Evolutionary conservation across 192 early-diverging fungal genomes (phyloP), one percentile per base, ranked within the genome.

Genomic region (Geranomyces variabilis): DNA sequence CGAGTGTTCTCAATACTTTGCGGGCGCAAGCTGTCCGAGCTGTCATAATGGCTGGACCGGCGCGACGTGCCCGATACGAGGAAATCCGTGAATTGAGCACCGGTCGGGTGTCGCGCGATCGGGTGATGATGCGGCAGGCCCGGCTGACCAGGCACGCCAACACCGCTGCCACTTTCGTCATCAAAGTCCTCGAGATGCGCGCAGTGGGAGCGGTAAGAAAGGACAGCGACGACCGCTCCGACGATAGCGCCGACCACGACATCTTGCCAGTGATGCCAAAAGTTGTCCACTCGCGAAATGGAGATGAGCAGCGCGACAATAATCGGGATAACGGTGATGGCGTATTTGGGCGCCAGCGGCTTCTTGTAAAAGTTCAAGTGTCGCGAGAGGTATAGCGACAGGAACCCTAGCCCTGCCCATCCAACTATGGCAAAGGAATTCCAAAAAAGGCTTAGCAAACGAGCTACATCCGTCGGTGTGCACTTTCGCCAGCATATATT

Each of bases 231-330:
- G n/a, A 48, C 22, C 15, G 30, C 19, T 7, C 73, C 73, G 10
- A 75, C 73, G 26, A 69, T 49, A 10, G 41, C 73, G 45, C 73
- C 73, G 24, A 75, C 66, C 6, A 75, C 55, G n/a, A 75, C 66
- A 58, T 75, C 73, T 43, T 67, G 66, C 73, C 73, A 75, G n/a
- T 66, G 33, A 55, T 75, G 73, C 73, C 73, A 75, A 31, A 69
- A 75, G 30, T 75, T 58, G 47, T 63, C 55, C 29, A 75, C 73
- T 19, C 66, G 65, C 22, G 73, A 75, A 17, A 75, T 75, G 17
- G 73, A 33, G 45, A 75, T 69, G 10, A 75, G 49, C 13, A 59
- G 43, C 22, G 73, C 73, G 43, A 47, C 17, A 19, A 75, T 75
- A 29, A 75, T 30, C 31, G 73, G 73, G 43, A 75, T 19, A 31